phyloP scores from a whole-genome alignment of 805 yeast species.

The Sugiyamaella chiloensis region DNA sequence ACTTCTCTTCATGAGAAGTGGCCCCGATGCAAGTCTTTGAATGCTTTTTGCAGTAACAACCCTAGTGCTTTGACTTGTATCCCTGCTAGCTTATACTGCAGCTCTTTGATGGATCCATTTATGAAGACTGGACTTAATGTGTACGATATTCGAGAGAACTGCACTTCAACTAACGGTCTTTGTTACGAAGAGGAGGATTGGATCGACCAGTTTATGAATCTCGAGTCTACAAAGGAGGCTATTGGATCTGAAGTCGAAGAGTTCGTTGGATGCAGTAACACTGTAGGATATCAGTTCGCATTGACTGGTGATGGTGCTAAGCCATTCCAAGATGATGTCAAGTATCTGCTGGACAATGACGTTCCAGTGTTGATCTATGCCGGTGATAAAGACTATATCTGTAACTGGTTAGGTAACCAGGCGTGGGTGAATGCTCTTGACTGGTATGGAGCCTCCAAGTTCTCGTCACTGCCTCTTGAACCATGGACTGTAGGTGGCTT shows the following conservation, averaged over 20 bases:
- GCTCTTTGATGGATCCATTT: conserved; percentile 74
- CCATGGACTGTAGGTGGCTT: conserved; percentile 39
- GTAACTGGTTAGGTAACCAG: conserved; percentile 84
- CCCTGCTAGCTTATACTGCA: conserved; percentile 87
- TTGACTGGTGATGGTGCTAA: conserved; percentile 83
- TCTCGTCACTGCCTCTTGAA: conserved; percentile 35
- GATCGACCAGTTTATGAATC: conserved; percentile 73
- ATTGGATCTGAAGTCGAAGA: conserved; percentile 82
- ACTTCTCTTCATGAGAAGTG: conserved; percentile 57
- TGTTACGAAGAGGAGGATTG: conserved; percentile 74
- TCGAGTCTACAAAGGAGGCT: conserved; percentile 65
- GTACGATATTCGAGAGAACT: conserved; percentile 77
- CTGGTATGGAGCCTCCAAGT: conserved; percentile 52
- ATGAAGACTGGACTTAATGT: conserved; percentile 79
- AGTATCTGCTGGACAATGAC: conserved; percentile 57
- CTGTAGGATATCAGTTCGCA: conserved; percentile 45
- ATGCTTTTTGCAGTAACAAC: conserved; percentile 67
- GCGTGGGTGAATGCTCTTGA: conserved; percentile 72
- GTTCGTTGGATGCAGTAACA: conserved; percentile 73
- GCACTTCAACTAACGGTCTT: conserved; percentile 39
- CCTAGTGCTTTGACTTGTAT: conserved; percentile 77
- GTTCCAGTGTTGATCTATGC: conserved; percentile 79
- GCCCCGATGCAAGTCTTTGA: conserved; percentile 71
- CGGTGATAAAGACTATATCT: conserved; percentile 84
- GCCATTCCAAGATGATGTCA: conserved; percentile 72